Base-by-base conservation (phyloP, 2,329 filamentous ascomycete species). In the Mycogone perniciosa region DNA sequence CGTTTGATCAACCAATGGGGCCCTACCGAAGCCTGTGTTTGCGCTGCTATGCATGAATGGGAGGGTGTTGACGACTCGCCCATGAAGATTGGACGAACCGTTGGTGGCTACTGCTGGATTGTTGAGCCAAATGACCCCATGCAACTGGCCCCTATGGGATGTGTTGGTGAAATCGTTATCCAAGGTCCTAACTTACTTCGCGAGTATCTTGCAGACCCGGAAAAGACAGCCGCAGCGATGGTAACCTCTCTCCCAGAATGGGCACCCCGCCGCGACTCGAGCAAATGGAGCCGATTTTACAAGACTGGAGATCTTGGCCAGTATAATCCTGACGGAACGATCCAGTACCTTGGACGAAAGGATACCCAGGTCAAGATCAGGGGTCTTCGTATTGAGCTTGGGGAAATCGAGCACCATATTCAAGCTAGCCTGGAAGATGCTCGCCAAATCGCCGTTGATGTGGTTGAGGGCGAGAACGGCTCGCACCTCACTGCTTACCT, bases 321-420 rank as follows among this genome's bases (percentile, higher is more conserved):
- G 11, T 50, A 46, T 26, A 42, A 31, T 5, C 33, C 13, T 1
- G 42, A 50, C 4, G 42, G 48, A 0, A 39, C 44, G 6, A 33
- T 50, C n/a, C 33, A 39, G n/a, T 50, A 20, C 6, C n/a, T 46
- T 26, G n/a, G 48, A 7, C 42, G 48, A 4, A 50, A 33, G 6
- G 48, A 50, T 30, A 34, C 48, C 4, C 48, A 50, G 9, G 43
- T 50, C 8, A 50, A 50, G n/a, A 50, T 50, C 13, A 33, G 48
- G 31, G 48, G 48, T 6, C 44, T 39, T 6, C 48, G 48, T 34
- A 20, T 50, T 26, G 48, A 50, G 6, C 9, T 52, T 27, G 42
- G 53, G 5, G 53, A 54, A 6, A 44, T 54, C 46, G 53, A 54
- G 27, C 40, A 52, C 27, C 53, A 54, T 27, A 43, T 50, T 27